phyloP scores from a whole-genome alignment of 2,329 filamentous ascomycete species.

The Teratosphaeria gauchensis region DNA sequence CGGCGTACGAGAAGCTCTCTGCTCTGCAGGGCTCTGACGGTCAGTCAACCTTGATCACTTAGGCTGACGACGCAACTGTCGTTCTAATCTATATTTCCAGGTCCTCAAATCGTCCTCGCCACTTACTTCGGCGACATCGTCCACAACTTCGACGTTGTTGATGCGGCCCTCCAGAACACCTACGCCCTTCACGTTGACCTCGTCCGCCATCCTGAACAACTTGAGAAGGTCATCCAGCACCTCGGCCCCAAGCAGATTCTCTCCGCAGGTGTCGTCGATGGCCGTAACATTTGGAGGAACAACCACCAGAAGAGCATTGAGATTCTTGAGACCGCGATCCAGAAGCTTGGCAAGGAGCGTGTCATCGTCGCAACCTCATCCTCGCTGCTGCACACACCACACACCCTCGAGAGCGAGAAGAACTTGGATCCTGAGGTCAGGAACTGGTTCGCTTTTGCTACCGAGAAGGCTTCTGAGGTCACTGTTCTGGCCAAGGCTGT shows the following conservation, averaged over 20 bases:
- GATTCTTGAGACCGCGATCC: slow-evolving; percentile 76
- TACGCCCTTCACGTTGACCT: slow-evolving; percentile 90
- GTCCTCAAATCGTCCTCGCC: slow-evolving; percentile 80
- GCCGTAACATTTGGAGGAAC: slow-evolving; percentile 99
- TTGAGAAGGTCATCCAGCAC: slow-evolving; percentile 71
- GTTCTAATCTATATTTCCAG: slow-evolving; percentile 25
- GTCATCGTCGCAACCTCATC: slow-evolving; percentile 95
- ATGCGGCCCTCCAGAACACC: slow-evolving; percentile 57
- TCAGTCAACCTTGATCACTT: slow-evolving; percentile 49
- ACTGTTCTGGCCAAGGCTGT: slow-evolving; percentile 93
- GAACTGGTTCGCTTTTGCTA: slow-evolving; percentile 98
- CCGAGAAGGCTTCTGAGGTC: slow-evolving; percentile 87
- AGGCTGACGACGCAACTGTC: background rate
- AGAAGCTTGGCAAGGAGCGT: slow-evolving; percentile 94
- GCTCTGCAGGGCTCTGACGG: slow-evolving; percentile 62
- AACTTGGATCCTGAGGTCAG: slow-evolving; percentile 86
- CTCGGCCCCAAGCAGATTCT: slow-evolving; percentile 83
- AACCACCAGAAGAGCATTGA: slow-evolving; percentile 95
- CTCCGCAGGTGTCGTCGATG: slow-evolving; percentile 93
- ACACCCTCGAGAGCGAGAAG: slow-evolving; percentile 98
- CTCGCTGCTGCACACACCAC: slow-evolving; percentile 95
- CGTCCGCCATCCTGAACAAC: slow-evolving; percentile 96
- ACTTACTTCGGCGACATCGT: slow-evolving; percentile 99
- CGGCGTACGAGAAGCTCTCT: slow-evolving; percentile 82
- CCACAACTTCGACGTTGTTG: slow-evolving; percentile 89